Evolutionary conservation across 2,329 filamentous ascomycete species (phyloP), one percentile per base, ranked within the genome.

Genomic region (Clonostachys byssicola): DNA sequence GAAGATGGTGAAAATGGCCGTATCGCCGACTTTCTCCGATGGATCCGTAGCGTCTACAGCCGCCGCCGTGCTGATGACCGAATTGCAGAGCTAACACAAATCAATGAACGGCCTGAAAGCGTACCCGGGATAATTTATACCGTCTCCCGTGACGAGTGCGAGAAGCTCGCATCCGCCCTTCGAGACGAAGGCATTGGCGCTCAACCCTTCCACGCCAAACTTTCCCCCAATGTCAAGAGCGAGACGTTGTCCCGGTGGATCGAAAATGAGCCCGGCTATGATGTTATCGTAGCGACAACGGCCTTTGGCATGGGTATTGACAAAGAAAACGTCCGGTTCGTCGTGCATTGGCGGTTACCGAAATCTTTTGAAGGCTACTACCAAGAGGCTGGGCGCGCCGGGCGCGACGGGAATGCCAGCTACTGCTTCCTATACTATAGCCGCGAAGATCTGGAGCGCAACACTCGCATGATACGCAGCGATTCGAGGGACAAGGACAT

Each of bases 271-370:
- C 75, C 79, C 23, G 87, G 87, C 2, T 96, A 94, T 67, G 91
- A 94, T 62, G 83, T 97, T 43, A 92, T 97, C 51, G 91, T 96
- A 30, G 92, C 92, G 2, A 97, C 92, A 0, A 97, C 90, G 2
- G 92, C 92, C 0, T 97, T 97, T 59, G 92, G 92, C 3, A 97
- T 97, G 92, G 92, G 92, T 23, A 96, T 97, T 53, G 92, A 97
- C 66, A 96, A 96, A 65, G 84, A 94, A 45, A 87, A 95, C 56
- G 92, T 97, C 12, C 87, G 92, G 4, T 96, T 96, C 58, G 92
- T 97, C 1, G 84, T 94, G 2, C 92, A 97, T 66, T 97, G 92
- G 91, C 88, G 90, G 49, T 78, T 96, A 10, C 89, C 92, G 10
- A 95, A 95, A 61, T 94, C 88, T 4, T 96, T 97, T 62, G 92